phyloP scores from a whole-genome alignment of 1,284 basidiomycete species.

The Tilletia walkeri region DNA sequence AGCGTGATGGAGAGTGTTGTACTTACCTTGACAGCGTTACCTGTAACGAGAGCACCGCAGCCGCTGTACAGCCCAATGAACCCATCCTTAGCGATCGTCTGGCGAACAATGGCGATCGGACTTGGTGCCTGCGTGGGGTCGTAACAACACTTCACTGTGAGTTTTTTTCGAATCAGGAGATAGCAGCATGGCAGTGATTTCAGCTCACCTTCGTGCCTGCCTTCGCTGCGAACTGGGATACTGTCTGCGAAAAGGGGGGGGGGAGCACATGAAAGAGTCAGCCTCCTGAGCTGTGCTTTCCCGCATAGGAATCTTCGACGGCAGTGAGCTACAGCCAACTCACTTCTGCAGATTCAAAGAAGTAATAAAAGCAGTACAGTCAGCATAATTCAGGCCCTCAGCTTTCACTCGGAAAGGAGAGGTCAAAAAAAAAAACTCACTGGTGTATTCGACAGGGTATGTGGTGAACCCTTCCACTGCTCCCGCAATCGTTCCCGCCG shows the following conservation, averaged over 20 bases:
- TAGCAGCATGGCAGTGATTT: neutral
- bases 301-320: too few species aligned
- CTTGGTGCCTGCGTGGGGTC: constrained; percentile 46
- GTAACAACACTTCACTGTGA: too few species aligned
- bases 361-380: too few species aligned
- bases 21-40: constrained; percentile 50
- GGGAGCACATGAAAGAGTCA: neutral
- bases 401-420: neutral
- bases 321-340: neutral
- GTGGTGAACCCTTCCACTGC: constrained; percentile 75
- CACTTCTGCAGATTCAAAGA: neutral
- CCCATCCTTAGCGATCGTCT: constrained; percentile 54
- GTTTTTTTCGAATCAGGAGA: neutral
- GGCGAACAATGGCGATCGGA: constrained; percentile 52
- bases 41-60: constrained; percentile 47
- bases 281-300: neutral
- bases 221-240: constrained; percentile 59
- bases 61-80: constrained; percentile 55
- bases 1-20: too few species aligned
- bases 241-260: constrained; percentile 46
- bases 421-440: neutral
- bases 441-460: constrained; percentile 83
- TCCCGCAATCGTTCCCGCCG: constrained; percentile 87
- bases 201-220: constrained; percentile 33
- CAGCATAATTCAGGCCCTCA: too few species aligned